Evolutionary conservation across 192 early-diverging fungal genomes (phyloP), one percentile per base, ranked within the genome.

Genomic region (Phlyctochytrium arcticum): DNA sequence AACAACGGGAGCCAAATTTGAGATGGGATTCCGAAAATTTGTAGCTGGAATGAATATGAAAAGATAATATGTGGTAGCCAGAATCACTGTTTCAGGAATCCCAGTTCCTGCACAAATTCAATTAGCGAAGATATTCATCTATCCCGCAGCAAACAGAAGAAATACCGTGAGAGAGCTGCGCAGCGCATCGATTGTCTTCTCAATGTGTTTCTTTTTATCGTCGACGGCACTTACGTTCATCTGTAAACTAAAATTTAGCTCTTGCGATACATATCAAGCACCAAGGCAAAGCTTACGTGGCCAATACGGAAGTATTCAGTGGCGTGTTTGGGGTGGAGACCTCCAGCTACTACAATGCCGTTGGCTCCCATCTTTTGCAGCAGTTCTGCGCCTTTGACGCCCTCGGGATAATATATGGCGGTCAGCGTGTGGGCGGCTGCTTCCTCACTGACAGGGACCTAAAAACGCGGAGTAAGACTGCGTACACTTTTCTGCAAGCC

Each of bases 231-330:
- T 69, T 8, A 82, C 70, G 50, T 78, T 82, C 80, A 82, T 82
- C 69, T 71, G 19, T 1, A 9, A 19, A 24, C 3, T 36, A 50
- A 33, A 27, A 48, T n/a, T 27, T 8, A 66, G n/a, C 23, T 37
- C 2, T 31, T 6, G 10, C 4, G 33, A 2, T 8, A 44, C 8
- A 48, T 35, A 27, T 30, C 26, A 49, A 39, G 24, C 8, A 17
- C 6, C 12, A 10, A 6, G 32, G 4, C 8, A 44, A 19, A 15
- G 32, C 29, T 27, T n/a, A 65, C 69, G 48, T 82, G 80, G 30
- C 90, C 94, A 35, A 97, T 80, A 53, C 96, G 90, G 85, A 98
- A 98, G 81, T 98, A 98, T 67, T 92, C 87, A 24, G 86, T 71
- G 3, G 89, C 89, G 55, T 91, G 83, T 42, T 85, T 81, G 12